A percentile compares a stretch with the other conserved stretches of the same genome.
phyloP scores from a whole-genome alignment of 2,329 filamentous ascomycete species.

The Monosporascus sp. region DNA sequence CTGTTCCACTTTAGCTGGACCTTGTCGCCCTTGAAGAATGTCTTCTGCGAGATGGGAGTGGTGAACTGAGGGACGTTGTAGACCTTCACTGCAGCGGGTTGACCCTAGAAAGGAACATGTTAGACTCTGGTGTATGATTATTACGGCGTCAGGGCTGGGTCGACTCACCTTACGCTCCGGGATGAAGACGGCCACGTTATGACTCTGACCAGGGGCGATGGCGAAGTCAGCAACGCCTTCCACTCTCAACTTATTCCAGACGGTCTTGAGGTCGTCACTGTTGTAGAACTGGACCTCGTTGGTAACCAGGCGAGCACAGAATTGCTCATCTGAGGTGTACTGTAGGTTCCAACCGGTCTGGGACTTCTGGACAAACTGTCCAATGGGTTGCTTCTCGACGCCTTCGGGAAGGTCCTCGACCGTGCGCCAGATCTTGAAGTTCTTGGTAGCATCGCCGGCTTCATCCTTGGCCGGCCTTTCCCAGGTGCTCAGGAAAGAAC shows the following conservation, averaged over 20 bases:
- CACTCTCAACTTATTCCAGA: constrained; percentile 92
- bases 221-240: constrained; percentile 90
- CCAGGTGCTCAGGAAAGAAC: constrained; percentile 94
- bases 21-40: constrained; percentile 98
- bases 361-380: constrained; percentile 90
- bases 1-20: constrained; percentile 98
- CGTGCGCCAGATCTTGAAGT: constrained; percentile 93
- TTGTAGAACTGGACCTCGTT: constrained; percentile 98
- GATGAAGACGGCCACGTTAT: constrained; percentile 90
- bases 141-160: neutral
- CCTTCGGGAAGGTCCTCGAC: constrained; percentile 61
- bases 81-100: constrained; percentile 89
- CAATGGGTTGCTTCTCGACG: constrained; percentile 67
- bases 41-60: constrained; percentile 87
- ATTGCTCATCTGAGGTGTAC: constrained; percentile 89
- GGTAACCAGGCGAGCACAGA: constrained; percentile 87
- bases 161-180: constrained; percentile 81
- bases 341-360: constrained; percentile 96
- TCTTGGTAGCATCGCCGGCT: constrained; percentile 88
- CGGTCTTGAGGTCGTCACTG: constrained; percentile 74
- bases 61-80: constrained; percentile 88
- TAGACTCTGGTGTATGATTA: neutral
- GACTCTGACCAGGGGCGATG: constrained; percentile 80
- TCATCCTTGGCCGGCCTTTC: constrained; percentile 91
- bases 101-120: constrained; percentile 54